Percentiles rank a stretch among this genome's conserved stretches.
Conservation (phyloP, 2,329 filamentous ascomycete genomes). For the Calonectria pteridis region DNA sequence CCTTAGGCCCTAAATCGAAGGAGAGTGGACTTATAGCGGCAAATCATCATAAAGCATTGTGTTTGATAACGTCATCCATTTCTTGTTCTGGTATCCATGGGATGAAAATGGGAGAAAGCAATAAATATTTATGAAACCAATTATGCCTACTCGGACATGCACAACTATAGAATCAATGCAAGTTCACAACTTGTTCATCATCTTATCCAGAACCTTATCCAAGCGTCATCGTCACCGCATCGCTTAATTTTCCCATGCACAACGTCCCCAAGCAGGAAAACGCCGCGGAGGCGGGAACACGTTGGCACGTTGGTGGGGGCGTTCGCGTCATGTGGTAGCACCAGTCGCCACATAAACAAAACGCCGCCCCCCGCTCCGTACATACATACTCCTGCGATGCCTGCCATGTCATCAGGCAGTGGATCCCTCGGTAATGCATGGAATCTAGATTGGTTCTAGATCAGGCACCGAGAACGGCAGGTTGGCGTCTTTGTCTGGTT, state of each 20-base stretch:
- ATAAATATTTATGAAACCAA: background rate
- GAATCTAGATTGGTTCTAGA: slow-evolving; percentile 8
- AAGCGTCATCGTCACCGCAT: background rate
- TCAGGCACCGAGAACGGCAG: slow-evolving; percentile 1
- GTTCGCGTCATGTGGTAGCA: background rate
- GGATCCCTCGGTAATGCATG: background rate
- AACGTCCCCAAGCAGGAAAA: background rate
- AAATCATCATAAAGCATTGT: background rate
- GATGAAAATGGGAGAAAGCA: background rate
- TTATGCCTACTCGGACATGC: background rate
- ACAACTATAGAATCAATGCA: background rate
- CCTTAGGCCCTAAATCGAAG: background rate
- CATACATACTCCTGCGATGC: too few species aligned
- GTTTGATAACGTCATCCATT: background rate
- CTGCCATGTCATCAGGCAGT: background rate
- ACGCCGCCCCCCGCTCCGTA: too few species aligned
- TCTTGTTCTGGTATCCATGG: background rate
- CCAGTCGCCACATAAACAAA: background rate
- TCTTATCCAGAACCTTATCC: background rate
- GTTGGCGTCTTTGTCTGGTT: too few species aligned
- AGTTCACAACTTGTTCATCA: background rate
- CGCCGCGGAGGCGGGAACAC: background rate
- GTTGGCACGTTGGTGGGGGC: background rate
- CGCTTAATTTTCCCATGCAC: background rate
- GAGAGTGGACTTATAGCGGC: background rate